phyloP scores from a whole-genome alignment of 2,329 filamentous ascomycete genomes.

The Rhynchosporium graminicola region DNA sequence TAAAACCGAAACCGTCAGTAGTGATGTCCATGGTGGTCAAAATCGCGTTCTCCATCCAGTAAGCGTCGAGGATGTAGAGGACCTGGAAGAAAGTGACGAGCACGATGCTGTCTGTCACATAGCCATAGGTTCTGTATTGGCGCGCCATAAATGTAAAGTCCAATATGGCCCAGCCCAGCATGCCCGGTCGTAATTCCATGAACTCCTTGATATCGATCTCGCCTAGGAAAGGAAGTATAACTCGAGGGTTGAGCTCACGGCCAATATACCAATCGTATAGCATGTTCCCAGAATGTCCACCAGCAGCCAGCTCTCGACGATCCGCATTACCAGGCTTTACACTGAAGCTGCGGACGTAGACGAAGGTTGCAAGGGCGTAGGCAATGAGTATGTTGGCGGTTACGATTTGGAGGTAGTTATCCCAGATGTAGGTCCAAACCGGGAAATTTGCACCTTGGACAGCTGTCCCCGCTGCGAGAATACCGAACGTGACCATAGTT shows the following conservation, averaged over 20 bases:
- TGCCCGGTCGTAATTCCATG: conserved; percentile 86
- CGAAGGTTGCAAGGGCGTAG: conserved; percentile 70
- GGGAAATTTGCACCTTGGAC: conserved; percentile 78
- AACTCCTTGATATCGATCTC: conserved; percentile 89
- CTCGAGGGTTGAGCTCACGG: conserved; percentile 87
- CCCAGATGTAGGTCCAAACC: conserved; percentile 89
- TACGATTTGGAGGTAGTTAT: conserved; percentile 85
- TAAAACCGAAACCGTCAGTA: conserved; percentile 90
- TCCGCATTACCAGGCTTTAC: conserved; percentile 74
- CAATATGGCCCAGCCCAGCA: conserved; percentile 85
- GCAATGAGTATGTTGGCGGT: conserved; percentile 81
- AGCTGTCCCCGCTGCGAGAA: conserved; percentile 72
- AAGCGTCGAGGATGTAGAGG: conserved; percentile 80
- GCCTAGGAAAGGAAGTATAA: conserved; percentile 76
- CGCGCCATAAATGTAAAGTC: conserved; percentile 83
- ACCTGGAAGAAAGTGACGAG: conserved; percentile 76
- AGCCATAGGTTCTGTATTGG: conserved; percentile 84
- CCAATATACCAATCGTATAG: conserved; percentile 98
- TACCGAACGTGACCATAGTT: conserved; percentile 70
- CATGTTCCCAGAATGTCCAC: conserved; percentile 79
- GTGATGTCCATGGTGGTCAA: conserved; percentile 94
- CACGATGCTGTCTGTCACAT: conserved; percentile 81
- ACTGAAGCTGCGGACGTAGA: conserved; percentile 80
- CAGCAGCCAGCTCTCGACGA: conserved; percentile 75
- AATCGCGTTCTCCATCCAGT: conserved; percentile 85